phyloP scores from a whole-genome alignment of 495 filamentous ascomycete genomes.

The Melanomma pulvis-pyrius region DNA sequence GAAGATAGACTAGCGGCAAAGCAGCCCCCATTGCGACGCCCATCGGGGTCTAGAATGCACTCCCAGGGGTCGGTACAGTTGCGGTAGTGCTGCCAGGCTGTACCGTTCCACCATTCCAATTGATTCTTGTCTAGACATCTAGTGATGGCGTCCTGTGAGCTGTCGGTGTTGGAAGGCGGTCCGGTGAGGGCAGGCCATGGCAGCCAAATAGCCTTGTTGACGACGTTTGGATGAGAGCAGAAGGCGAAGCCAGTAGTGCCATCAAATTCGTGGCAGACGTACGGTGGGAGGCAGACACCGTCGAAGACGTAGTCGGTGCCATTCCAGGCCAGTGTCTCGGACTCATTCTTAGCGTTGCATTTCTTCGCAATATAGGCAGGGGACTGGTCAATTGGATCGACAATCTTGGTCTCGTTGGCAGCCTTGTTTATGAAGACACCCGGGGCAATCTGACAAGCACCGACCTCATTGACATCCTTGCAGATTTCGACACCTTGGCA shows the following conservation, averaged over 20 bases:
- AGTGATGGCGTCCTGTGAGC: background rate
- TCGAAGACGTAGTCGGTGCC: background rate
- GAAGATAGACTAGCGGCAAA: too few species aligned
- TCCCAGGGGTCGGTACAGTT: background rate
- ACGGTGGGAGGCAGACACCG: background rate
- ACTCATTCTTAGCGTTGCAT: background rate
- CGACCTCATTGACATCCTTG: conserved; percentile 5
- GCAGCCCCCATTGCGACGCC: background rate
- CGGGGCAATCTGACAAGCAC: background rate
- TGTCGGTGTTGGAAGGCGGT: background rate
- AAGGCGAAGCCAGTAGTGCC: background rate
- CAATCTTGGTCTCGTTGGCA: conserved; percentile 2
- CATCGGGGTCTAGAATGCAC: background rate
- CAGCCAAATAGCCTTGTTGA: background rate
- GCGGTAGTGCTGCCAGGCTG: background rate
- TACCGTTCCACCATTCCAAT: background rate
- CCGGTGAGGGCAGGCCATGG: background rate
- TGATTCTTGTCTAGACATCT: background rate
- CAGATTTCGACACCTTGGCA: background rate
- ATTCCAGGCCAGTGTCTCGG: background rate
- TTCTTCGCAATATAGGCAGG: background rate
- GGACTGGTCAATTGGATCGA: background rate
- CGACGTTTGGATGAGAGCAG: background rate
- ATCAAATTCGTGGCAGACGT: background rate
- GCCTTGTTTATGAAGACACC: background rate